Percentiles rank a stretch among this genome's conserved stretches.
Conservation (phyloP, 1,139 yeast genomes). For the Yamadazyma diospyri region DNA sequence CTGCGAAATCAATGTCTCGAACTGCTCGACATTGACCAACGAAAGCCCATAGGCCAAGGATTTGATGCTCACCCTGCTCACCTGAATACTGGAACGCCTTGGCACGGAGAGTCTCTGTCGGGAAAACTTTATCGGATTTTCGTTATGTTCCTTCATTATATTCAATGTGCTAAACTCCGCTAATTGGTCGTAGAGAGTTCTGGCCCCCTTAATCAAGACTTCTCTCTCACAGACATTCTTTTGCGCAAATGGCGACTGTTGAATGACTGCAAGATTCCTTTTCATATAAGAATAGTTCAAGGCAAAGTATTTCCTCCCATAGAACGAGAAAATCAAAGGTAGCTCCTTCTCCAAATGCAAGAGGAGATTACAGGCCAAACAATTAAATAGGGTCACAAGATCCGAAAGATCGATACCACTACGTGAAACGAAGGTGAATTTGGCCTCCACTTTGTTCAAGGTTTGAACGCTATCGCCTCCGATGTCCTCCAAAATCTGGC, state of each 20-base stretch:
- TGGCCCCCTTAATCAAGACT: too few relatives aligned
- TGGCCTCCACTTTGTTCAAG: conserved; percentile 3
- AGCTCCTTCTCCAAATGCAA: conserved; percentile 26
- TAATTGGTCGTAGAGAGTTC: too few relatives aligned
- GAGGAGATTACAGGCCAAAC: conserved; percentile 26
- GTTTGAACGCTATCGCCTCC: conserved; percentile 5
- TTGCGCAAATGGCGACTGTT: conserved; percentile 1
- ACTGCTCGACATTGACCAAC: background rate
- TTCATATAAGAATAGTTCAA: conserved; percentile 22
- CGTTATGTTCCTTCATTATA: conserved; percentile 10
- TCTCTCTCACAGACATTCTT: too few relatives aligned
- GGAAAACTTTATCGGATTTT: background rate
- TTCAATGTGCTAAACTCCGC: conserved; percentile 12
- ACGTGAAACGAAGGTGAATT: conserved; percentile 1
- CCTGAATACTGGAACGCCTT: too few relatives aligned
- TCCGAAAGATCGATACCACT: background rate
- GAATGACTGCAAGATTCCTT: conserved; percentile 8
- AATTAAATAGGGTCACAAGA: conserved; percentile 18
- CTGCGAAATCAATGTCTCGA: background rate
- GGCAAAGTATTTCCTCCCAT: conserved; percentile 28
- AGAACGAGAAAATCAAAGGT: conserved; percentile 37
- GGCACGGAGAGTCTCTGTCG: background rate
- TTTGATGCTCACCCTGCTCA: conserved; percentile 2
- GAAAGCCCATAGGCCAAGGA: background rate
- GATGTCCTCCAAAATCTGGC: conserved; percentile 7